phyloP scores from a whole-genome alignment of 2,329 filamentous ascomycete genomes.

The Aureobasidium namibiae region DNA sequence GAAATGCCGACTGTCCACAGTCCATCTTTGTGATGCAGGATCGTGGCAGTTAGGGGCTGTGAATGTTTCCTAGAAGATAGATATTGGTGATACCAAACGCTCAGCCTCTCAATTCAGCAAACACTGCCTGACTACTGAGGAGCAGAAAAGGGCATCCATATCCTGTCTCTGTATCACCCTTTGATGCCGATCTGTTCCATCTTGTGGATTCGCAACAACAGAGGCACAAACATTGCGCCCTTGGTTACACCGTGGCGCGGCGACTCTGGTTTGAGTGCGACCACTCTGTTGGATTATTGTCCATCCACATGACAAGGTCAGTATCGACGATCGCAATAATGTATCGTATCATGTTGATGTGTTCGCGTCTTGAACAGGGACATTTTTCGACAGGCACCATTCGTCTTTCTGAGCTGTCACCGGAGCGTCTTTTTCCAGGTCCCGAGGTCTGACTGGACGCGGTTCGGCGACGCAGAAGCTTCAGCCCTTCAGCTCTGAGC shows the following conservation, averaged over 20 bases:
- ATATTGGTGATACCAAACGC: background rate
- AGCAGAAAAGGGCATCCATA: background rate
- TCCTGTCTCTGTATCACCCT: background rate
- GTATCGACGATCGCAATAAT: background rate
- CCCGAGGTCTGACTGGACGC: background rate
- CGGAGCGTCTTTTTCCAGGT: background rate
- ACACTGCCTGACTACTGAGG: constrained; percentile 1
- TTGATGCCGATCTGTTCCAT: background rate
- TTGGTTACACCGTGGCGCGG: background rate
- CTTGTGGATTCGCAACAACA: background rate
- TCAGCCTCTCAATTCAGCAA: background rate
- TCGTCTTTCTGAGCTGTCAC: background rate
- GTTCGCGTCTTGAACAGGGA: background rate
- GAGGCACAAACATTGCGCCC: background rate
- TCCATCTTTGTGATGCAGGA: background rate
- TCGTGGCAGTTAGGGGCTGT: background rate
- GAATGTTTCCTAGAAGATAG: background rate
- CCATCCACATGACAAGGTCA: background rate
- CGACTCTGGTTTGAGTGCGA: background rate
- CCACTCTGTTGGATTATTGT: background rate
- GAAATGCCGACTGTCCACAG: background rate
- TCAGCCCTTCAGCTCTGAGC: background rate
- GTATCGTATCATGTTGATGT: background rate
- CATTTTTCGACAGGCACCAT: constrained; percentile 1
- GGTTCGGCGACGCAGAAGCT: background rate